Evolutionary conservation across 345 rosid species (phyloP).

Genomic region (Brassica rapa): DNA sequence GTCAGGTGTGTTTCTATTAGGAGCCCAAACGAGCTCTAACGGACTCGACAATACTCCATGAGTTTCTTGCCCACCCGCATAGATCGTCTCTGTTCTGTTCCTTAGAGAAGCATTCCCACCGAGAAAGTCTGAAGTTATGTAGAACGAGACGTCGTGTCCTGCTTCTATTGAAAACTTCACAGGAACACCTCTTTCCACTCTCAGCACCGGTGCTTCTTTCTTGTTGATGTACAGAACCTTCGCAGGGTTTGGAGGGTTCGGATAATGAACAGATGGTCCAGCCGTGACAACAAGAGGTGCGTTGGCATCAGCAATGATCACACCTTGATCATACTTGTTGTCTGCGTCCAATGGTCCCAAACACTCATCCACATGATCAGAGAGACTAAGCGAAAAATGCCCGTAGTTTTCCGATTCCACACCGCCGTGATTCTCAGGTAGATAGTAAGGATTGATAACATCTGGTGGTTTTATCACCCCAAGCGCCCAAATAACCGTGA

Average conservation of each 20-base stretch:
- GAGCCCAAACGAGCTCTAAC: constrained; percentile 75
- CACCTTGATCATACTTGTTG: constrained; percentile 41
- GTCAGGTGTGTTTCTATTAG: constrained; percentile 90
- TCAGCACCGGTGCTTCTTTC: constrained; percentile 46
- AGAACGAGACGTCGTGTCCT: constrained; percentile 46
- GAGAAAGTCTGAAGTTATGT: constrained; percentile 77
- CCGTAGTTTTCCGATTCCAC: constrained; percentile 41
- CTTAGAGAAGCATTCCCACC: constrained; percentile 92
- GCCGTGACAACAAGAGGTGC: constrained; percentile 44
- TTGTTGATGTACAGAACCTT: constrained; percentile 45
- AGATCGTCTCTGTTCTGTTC: constrained; percentile 71
- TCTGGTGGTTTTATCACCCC: constrained; percentile 92
- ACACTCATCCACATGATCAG: constrained; percentile 40
- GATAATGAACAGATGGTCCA: constrained; percentile 45
- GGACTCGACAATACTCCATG: constrained; percentile 86
- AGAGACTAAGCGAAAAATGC: constrained; percentile 39
- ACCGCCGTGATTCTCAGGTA: constrained; percentile 90
- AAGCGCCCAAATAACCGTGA: constrained; percentile 86
- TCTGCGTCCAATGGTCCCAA: constrained; percentile 45
- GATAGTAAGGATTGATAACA: constrained; percentile 66
- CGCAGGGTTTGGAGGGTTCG: constrained; percentile 43
- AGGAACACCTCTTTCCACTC: constrained; percentile 48
- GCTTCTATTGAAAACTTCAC: constrained; percentile 43
- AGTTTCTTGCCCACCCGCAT: constrained; percentile 88
- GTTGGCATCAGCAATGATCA: constrained; percentile 44